These are phyloP conservation scores for Draba incana DNA, from an alignment of 345 rosid genomes.

Conservation along the genomic window DNA sequence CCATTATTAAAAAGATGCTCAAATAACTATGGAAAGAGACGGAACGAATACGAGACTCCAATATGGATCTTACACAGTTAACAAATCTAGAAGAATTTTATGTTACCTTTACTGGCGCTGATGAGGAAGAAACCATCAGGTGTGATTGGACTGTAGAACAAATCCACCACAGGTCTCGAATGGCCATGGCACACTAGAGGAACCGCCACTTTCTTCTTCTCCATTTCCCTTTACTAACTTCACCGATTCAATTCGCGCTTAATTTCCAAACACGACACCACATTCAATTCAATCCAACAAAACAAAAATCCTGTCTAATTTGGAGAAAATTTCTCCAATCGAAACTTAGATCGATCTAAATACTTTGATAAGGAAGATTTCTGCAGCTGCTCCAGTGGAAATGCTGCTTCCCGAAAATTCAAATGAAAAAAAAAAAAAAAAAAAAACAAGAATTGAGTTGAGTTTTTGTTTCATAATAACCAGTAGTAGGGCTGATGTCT, in stretches of 20 bases:
- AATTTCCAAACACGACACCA: conserved; percentile 11
- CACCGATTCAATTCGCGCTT: conserved; percentile 25
- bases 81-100: not conserved
- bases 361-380: conserved; percentile 16
- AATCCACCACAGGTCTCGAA: conserved; percentile 77
- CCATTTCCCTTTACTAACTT: conserved; percentile 45
- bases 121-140: conserved; percentile 84
- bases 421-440: not conserved
- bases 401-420: conserved; percentile 1
- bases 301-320: conserved; percentile 14
- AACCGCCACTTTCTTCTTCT: conserved; percentile 66
- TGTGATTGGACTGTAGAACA: conserved; percentile 69
- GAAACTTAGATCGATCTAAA: not conserved
- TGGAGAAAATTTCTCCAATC: not conserved
- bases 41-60: no score
- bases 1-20: no score
- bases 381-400: conserved; percentile 28
- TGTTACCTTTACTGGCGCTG: conserved; percentile 72
- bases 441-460: not conserved
- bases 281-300: not conserved
- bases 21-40: no score
- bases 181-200: conserved; percentile 82
- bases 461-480: no score
- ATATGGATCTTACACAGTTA: not conserved
- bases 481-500: no score